Base-by-base conservation (phyloP, 345 rosid species). In the Citrus unshiu region DNA sequence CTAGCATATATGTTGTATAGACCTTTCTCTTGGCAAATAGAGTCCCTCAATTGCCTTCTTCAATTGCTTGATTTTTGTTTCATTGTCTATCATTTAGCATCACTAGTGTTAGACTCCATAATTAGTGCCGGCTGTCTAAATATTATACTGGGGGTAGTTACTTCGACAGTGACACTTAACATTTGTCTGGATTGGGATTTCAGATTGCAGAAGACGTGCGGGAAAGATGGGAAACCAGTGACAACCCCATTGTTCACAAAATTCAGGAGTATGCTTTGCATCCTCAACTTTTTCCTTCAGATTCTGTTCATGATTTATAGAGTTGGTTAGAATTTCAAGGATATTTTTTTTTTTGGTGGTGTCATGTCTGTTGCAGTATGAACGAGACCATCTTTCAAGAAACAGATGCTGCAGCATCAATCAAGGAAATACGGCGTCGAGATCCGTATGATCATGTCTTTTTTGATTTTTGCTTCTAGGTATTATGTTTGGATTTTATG, bases 141-240 rank as follows among this genome's bases (percentile, higher is more conserved):
- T 27, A 13, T 62, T 62, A 62, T 18, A 10, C 67, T 27, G 51
- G 51, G 35, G 35, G 3, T 27, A 29, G 67, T 29, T 29, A 13
- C 7, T 29, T 27, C 13, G 67, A 62, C 0, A 3, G 67, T 46
- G 73, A 67, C 67, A 65, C 22, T 49, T 49, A 27, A 63, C 30
- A 75, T 68, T 54, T 4, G 9, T 29, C 56, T 87, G 81, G 78
- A 46, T 51, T 78, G 81, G 73, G 72, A 76, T 77, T 67, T 40
- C 88, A 94, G 99, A 86, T 97, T 81, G 98, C 97, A 35, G 99
- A 94, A 81, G 99, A 94, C 78, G 34, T 92, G 86, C 91, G 85
- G 66, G 99, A 97, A 85, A 91, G 87, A 88, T 94, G 98, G 99
- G 99, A 97, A 81, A 97, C 98, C 34, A 94, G 97, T 79, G 99